Percentiles rank a stretch among this genome's conserved stretches.
Evolutionary conservation across 768 basidiomycete species (phyloP).

Genomic region (Chalciporus chontae): DNA sequence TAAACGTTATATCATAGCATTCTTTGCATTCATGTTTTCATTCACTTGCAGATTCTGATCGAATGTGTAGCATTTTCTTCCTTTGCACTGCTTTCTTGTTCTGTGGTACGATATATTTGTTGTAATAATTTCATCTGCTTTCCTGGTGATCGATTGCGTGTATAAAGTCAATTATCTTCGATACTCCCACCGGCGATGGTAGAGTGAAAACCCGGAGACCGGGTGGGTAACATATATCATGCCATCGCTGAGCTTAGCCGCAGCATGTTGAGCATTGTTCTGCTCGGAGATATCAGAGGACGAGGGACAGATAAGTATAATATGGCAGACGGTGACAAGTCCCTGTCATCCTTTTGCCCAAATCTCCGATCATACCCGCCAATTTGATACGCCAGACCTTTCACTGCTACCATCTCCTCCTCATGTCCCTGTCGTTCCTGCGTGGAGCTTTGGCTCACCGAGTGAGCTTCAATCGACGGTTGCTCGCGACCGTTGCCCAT

Average conservation of each 20-base stretch:
- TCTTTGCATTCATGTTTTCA: conserved; percentile 23
- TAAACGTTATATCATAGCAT: conserved; percentile 33
- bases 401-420: neutral
- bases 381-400: neutral
- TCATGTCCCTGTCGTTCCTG: conserved; percentile 13
- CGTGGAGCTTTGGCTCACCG: conserved; percentile 9
- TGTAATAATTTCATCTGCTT: conserved; percentile 23
- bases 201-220: neutral
- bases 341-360: neutral
- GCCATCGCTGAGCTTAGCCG: too few relatives aligned
- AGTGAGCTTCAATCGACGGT: conserved; percentile 33
- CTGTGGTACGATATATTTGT: conserved; percentile 25
- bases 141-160: neutral
- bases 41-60: conserved; percentile 20
- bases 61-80: conserved; percentile 29
- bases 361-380: neutral
- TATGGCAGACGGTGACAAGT: neutral
- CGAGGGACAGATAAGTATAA: neutral
- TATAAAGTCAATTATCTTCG: too few relatives aligned
- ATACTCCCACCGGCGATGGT: neutral
- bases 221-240: too few relatives aligned
- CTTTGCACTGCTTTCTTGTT: conserved; percentile 25
- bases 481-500: conserved; percentile 56
- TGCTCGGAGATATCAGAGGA: too few relatives aligned
- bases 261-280: too few relatives aligned